Evolutionary conservation across 2,329 filamentous ascomycete genomes (phyloP).

Genomic region (Colletotrichum sp.): DNA sequence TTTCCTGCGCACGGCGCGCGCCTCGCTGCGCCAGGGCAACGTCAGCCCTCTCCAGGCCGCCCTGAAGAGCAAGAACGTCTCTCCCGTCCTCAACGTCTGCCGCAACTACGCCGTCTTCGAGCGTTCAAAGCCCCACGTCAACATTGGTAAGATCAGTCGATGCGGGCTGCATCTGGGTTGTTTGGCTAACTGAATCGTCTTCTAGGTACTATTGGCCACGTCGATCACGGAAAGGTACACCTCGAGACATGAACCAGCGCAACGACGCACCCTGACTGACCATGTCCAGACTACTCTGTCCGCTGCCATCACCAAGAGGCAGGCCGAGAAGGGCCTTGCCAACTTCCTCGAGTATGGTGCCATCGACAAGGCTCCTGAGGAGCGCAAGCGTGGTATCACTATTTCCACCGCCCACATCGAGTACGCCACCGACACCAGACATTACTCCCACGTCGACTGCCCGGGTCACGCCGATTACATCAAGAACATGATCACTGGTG

Average conservation of each 20-base stretch:
- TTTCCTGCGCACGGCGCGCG: constrained; percentile 82
- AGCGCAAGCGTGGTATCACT: constrained; percentile 99
- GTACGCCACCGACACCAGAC: constrained; percentile 90
- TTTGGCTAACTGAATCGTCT: constrained; percentile 22
- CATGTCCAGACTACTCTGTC: constrained; percentile 87
- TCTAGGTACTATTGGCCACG: constrained; percentile 93
- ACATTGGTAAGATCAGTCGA: constrained; percentile 73
- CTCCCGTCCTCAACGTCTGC: constrained; percentile 69
- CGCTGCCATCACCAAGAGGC: constrained; percentile 97
- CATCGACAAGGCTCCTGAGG: constrained; percentile 99
- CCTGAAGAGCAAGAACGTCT: constrained; percentile 66
- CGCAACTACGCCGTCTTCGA: constrained; percentile 76
- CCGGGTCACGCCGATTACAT: constrained; percentile 99
- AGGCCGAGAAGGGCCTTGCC: constrained; percentile 92
- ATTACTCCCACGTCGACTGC: constrained; percentile 99
- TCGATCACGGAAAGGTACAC: constrained; percentile 97
- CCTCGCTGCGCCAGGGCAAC: constrained; percentile 72
- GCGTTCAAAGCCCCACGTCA: constrained; percentile 96
- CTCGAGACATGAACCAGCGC: neutral
- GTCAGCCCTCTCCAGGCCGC: constrained; percentile 80
- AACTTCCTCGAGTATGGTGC: constrained; percentile 96
- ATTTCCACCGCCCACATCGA: constrained; percentile 99
- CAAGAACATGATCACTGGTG: constrained; percentile 99
- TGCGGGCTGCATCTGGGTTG: neutral
- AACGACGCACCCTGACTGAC: constrained; percentile 19